These are phyloP conservation scores for Selaginella moellendorffii DNA, from an alignment of 75 land plant genomes.

Conservation along the genomic window DNA sequence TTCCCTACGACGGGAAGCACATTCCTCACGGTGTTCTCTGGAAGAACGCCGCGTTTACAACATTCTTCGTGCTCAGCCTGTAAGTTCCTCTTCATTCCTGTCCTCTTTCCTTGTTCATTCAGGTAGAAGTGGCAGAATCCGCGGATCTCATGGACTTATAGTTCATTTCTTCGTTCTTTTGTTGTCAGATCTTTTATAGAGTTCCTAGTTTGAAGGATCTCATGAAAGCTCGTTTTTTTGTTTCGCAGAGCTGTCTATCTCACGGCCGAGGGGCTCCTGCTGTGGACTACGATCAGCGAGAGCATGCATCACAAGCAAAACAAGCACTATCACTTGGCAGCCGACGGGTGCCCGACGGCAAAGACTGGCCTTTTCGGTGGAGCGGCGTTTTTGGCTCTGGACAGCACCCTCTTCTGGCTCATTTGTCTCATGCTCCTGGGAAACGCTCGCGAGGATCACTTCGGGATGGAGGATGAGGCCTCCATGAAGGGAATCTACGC, in stretches of 20 bases:
- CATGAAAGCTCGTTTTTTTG: too few relatives aligned
- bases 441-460: conserved; percentile 40
- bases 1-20: conserved; percentile 51
- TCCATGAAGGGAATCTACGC: background rate
- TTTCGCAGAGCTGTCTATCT: background rate
- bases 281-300: conserved; percentile 66
- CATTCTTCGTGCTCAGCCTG: conserved; percentile 51
- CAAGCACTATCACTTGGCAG: conserved; percentile 16
- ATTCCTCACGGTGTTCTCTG: conserved; percentile 37
- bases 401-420: conserved; percentile 70
- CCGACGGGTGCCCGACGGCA: conserved; percentile 48
- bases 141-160: background rate
- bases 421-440: conserved; percentile 47
- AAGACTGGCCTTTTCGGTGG: conserved; percentile 86
- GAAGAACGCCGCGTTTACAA: conserved; percentile 27
- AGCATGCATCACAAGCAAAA: conserved; percentile 32
- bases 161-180: background rate
- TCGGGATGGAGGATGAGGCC: conserved; percentile 19
- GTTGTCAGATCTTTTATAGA: background rate
- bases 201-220: background rate
- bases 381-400: conserved; percentile 73
- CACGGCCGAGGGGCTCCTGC: conserved; percentile 31
- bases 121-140: background rate
- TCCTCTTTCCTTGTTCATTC: background rate
- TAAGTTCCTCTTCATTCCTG: conserved; percentile 17